Evolutionary conservation across 495 filamentous ascomycete species (phyloP), one percentile per base, ranked within the genome.

Genomic region (Baudoinia panamericana): DNA sequence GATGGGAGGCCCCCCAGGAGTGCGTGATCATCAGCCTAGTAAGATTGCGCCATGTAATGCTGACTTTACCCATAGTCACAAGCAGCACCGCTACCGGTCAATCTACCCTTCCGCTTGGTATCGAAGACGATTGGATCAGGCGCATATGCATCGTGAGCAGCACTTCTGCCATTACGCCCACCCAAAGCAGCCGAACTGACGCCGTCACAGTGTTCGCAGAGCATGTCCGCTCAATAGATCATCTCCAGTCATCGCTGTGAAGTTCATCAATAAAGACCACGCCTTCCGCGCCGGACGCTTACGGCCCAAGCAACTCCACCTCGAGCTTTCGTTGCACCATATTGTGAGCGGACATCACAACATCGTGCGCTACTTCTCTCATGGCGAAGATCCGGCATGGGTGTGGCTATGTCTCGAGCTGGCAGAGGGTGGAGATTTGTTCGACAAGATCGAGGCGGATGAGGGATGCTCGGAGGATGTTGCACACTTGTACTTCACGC

Each of bases 381-480:
- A 74, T 3, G 90, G 84, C 36, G 85, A 95, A 57, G 87, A 99
- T 55, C 56, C 66, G 2, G 62, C 77, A n/a, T 99, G 92, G 92
- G 70, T 76, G 51, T 99, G 88, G 88, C 93, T 99, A 53, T 86
- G 84, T 11, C 95, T 99, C 86, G 90, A 99, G 58, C 76, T 84
- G 51, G 90, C 90, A 30, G 84, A 88, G 46, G 90, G 90, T 29
- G 90, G 90, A 11, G 90, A 99, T 58, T 72, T 99, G 10, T 99
- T 99, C 64, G 90, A 97, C 71, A 97, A 97, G 65, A 95, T 97
- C 55, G 90, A 97, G 59, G 85, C 90, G 3, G 90, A 97, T 59
- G 81, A 84, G 21, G 90, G 92, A 39, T 82, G 95, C 9, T 71
- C 75, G 8, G 81, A 94, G 59, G 83, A 94, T 60, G 79, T 99